Conservation (phyloP, 208 protist genomes). For the Crithidia sp. region DNA sequence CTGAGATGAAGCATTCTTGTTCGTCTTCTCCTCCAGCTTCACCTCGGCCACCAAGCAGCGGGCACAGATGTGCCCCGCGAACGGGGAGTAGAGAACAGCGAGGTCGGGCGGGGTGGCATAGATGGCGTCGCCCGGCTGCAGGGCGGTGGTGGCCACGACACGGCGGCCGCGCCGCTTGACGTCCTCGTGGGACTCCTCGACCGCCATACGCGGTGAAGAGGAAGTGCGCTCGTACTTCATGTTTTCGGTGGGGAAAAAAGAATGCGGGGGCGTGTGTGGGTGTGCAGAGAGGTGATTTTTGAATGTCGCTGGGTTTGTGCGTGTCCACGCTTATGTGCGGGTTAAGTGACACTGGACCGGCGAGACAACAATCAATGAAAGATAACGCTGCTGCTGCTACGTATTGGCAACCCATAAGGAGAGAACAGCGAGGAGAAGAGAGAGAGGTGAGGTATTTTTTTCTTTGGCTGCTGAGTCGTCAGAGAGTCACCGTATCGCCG, state of each 20-base stretch:
- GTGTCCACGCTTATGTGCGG: neutral
- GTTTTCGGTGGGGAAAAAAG: neutral
- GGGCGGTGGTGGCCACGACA: slow-evolving; percentile 49
- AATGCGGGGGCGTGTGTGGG: too few species aligned
- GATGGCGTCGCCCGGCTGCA: slow-evolving; percentile 44
- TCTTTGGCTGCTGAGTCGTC: too few species aligned
- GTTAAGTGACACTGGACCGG: too few species aligned
- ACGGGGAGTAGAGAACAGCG: slow-evolving; percentile 74
- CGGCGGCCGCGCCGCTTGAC: slow-evolving; percentile 54
- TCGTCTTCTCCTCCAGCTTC: neutral
- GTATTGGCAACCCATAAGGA: too few species aligned
- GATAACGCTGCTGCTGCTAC: too few species aligned
- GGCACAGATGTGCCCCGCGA: slow-evolving; percentile 53
- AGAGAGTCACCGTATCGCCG: too few species aligned
- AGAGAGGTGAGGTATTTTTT: too few species aligned
- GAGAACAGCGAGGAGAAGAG: too few species aligned
- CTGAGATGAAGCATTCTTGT: neutral
- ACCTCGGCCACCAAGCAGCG: slow-evolving; percentile 55
- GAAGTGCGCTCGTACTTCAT: slow-evolving; percentile 15
- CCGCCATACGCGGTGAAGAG: slow-evolving; percentile 30
- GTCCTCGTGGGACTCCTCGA: slow-evolving; percentile 22
- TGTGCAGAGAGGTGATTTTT: neutral
- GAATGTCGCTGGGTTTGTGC: neutral
- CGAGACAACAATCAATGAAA: too few species aligned
- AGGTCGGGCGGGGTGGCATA: slow-evolving; percentile 57